Percentiles rank a stretch among this genome's conserved stretches.
Evolutionary conservation across 176 grass and related monocot species (phyloP).

Genomic region (Paspalum notatum): DNA sequence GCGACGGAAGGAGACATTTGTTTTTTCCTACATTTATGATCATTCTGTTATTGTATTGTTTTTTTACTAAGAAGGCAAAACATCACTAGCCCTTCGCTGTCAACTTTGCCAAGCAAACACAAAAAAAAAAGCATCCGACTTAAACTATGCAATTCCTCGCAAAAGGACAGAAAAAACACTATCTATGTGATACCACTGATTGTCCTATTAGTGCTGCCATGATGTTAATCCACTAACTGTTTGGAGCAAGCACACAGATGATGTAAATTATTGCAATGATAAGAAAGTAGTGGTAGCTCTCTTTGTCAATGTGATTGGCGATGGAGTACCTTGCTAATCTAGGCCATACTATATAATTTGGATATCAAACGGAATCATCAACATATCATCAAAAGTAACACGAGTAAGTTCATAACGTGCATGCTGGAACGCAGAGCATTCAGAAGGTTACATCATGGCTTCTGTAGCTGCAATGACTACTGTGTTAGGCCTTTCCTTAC

Average conservation of each 20-base stretch:
- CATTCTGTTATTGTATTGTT: not conserved
- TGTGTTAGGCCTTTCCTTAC: not conserved
- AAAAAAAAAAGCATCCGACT: not conserved
- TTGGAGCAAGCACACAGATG: constrained; percentile 10
- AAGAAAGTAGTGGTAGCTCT: constrained; percentile 23
- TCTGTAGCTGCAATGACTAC: not conserved
- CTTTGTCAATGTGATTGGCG: constrained; percentile 22
- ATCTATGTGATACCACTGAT: constrained; percentile 14
- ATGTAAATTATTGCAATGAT: constrained; percentile 35
- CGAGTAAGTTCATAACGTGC: not conserved
- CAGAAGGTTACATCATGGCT: not conserved
- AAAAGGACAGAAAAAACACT: not conserved
- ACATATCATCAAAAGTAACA: not conserved
- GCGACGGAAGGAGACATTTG: too few relatives aligned
- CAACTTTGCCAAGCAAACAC: constrained; percentile 2
- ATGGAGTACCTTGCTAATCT: not conserved
- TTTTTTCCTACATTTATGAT: too few relatives aligned
- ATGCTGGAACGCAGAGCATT: not conserved
- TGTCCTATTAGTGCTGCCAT: constrained; percentile 42
- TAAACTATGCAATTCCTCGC: constrained; percentile 7
- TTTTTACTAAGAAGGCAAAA: not conserved
- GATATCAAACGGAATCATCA: not conserved
- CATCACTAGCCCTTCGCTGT: not conserved
- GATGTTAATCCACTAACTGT: constrained; percentile 39
- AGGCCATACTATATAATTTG: not conserved